Percentiles rank a stretch among this genome's conserved stretches.
These are phyloP conservation scores for Cystobasidium pallidum DNA, from an alignment of 1,284 basidiomycete genomes.

Conservation along the genomic window DNA sequence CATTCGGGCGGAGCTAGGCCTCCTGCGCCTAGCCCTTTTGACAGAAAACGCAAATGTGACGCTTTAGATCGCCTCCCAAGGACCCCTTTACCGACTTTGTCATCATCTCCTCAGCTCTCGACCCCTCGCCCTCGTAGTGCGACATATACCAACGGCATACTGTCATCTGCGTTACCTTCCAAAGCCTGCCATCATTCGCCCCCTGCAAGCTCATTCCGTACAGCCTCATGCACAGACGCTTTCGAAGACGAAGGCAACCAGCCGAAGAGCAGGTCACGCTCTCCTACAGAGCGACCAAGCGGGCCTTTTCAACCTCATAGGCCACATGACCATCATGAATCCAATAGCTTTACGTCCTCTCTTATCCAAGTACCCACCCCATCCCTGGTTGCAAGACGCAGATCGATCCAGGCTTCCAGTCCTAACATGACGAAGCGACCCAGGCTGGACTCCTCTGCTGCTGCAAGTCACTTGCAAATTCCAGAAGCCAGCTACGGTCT, in stretches of 20 bases:
- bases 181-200: conserved; percentile 3
- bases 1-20: background rate
- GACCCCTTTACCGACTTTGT: conserved; percentile 6
- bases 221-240: conserved; percentile 1
- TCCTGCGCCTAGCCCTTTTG: background rate
- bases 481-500: background rate
- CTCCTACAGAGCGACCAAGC: background rate
- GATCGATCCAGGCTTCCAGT: background rate
- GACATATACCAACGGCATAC: background rate
- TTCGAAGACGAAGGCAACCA: background rate
- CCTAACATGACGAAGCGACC: background rate
- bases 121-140: conserved; percentile 11
- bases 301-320: background rate
- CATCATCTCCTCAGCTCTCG: background rate
- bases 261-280: conserved; percentile 8
- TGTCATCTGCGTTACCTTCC: background rate
- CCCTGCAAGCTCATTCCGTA: background rate
- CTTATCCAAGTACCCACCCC: background rate
- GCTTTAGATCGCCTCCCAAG: conserved; percentile 2
- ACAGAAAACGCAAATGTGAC: conserved; percentile 28
- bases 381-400: background rate
- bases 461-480: conserved; percentile 10
- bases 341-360: background rate
- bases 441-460: background rate
- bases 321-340: background rate